These are phyloP conservation scores for Claviceps arundinis DNA, from an alignment of 2,329 filamentous ascomycete genomes.

Conservation along the genomic window DNA sequence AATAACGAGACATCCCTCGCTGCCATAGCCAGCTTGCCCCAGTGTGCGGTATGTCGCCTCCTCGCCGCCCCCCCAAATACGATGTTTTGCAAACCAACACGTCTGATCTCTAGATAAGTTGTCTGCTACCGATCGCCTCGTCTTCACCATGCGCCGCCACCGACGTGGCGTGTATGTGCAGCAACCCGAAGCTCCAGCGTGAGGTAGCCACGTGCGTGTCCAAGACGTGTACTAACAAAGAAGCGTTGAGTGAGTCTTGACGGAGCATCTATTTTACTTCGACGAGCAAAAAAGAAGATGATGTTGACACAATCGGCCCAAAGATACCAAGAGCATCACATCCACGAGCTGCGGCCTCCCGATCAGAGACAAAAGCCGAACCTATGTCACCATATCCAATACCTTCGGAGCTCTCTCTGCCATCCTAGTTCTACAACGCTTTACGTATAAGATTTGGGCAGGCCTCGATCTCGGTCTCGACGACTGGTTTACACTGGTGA, in stretches of 20 bases:
- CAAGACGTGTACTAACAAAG: slow-evolving; percentile 8
- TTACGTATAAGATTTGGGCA: slow-evolving; percentile 21
- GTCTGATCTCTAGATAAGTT: slow-evolving; percentile 5
- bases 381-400: slow-evolving; percentile 21
- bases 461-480: slow-evolving; percentile 24
- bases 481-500: slow-evolving; percentile 22
- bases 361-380: slow-evolving; percentile 18
- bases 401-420: slow-evolving; percentile 21
- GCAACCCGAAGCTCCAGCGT: slow-evolving; percentile 14
- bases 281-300: not conserved
- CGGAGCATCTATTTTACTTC: too few species aligned
- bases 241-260: slow-evolving; percentile 18
- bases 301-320: not conserved
- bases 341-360: slow-evolving; percentile 9
- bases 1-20: not conserved
- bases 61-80: not conserved
- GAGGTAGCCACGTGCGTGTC: not conserved
- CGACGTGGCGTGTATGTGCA: slow-evolving; percentile 20
- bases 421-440: slow-evolving; percentile 28
- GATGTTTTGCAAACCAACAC: not conserved
- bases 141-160: slow-evolving; percentile 15
- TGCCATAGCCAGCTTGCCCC: slow-evolving; percentile 1
- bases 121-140: slow-evolving; percentile 12
- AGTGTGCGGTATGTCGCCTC: slow-evolving; percentile 1
- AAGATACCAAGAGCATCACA: slow-evolving; percentile 12